Evolutionary conservation across 2,329 filamentous ascomycete species (phyloP).

Genomic region (Neoarthrinium moseri): DNA sequence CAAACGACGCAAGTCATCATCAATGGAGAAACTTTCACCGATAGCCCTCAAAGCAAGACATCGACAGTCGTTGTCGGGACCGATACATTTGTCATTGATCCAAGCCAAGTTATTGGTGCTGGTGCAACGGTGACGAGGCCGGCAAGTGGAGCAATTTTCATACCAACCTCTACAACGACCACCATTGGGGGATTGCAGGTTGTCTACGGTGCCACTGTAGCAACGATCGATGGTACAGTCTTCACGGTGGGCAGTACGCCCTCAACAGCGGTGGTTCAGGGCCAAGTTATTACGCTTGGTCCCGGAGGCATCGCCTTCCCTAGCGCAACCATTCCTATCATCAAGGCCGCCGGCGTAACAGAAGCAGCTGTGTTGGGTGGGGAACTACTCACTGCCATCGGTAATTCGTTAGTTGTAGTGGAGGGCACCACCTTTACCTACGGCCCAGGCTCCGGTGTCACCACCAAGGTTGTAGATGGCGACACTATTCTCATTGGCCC

Average conservation of each 20-base stretch:
- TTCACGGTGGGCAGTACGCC: constrained; percentile 38
- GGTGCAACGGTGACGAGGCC: constrained; percentile 44
- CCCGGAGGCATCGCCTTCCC: constrained; percentile 33
- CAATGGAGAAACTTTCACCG: constrained; percentile 42
- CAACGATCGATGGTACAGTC: constrained; percentile 40
- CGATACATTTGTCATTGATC: constrained; percentile 47
- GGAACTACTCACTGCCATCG: constrained; percentile 43
- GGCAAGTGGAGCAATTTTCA: constrained; percentile 27
- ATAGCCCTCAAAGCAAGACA: constrained; percentile 34
- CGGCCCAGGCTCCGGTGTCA: constrained; percentile 29
- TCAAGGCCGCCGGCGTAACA: constrained; percentile 31
- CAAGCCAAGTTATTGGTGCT: constrained; percentile 42
- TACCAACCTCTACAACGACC: constrained; percentile 35
- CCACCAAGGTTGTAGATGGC: constrained; percentile 43
- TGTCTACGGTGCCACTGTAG: constrained; percentile 37
- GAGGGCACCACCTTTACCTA: constrained; percentile 46
- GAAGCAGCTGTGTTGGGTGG: constrained; percentile 48
- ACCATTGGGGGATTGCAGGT: constrained; percentile 39
- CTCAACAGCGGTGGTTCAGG: constrained; percentile 30
- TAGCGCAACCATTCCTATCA: constrained; percentile 35
- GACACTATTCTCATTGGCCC: constrained; percentile 52
- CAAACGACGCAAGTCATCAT: constrained; percentile 46
- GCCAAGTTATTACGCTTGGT: constrained; percentile 22
- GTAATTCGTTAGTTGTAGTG: constrained; percentile 38
- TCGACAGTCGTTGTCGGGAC: constrained; percentile 40